A percentile compares a stretch with the other conserved stretches of the same genome.
Conservation (phyloP, 306 rosid genomes). For the Cucurbita maxima region DNA sequence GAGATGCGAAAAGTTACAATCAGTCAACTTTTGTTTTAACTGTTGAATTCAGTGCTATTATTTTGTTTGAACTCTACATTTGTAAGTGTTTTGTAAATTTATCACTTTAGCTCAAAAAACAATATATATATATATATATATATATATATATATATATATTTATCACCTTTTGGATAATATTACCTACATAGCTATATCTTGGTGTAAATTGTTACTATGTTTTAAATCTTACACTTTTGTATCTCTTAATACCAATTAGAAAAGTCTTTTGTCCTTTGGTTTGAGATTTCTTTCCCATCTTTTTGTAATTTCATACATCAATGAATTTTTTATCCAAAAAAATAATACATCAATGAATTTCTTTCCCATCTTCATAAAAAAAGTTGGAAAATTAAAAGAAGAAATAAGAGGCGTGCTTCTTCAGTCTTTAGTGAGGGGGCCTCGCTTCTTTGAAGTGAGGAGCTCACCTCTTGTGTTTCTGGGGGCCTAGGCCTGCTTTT, state of each 20-base stretch:
- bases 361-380: background rate
- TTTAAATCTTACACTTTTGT: background rate
- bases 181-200: background rate
- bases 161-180: background rate
- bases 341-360: background rate
- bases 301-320: background rate
- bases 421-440: background rate
- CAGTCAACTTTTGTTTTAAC: background rate
- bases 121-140: too few relatives aligned
- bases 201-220: background rate
- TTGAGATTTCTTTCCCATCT: background rate
- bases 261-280: background rate
- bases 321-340: background rate
- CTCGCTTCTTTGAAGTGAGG: background rate
- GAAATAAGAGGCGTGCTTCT: background rate
- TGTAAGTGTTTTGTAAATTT: background rate
- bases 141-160: too few relatives aligned
- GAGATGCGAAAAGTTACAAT: background rate
- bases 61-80: background rate
- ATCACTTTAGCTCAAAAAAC: background rate
- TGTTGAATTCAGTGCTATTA: background rate
- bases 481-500: background rate
- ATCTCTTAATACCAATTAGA: background rate
- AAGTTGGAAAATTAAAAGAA: background rate
- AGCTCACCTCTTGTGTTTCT: background rate